Base-by-base conservation (phyloP, 331 rosid species). In the Quercus tomentella region DNA sequence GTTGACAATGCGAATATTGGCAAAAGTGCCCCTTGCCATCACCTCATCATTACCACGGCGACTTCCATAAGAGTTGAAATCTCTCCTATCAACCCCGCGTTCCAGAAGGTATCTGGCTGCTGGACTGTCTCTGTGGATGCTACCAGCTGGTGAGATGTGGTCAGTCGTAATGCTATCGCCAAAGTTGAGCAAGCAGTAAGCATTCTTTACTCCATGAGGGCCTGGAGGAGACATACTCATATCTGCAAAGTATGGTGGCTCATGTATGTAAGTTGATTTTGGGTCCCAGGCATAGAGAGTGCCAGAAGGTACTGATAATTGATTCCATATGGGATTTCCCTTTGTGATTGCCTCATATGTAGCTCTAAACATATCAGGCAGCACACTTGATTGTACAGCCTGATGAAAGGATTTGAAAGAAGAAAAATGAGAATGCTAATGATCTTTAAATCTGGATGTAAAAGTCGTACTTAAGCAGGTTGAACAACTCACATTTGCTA, bases 141-240 rank as follows among this genome's bases (percentile, higher is more conserved):
- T 94, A 72, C 98, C 97, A 76, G 98, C 97, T 7, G 98, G 97
- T 58, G 98, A 94, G 88, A 92, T 92, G 88, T 94, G 98, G 58
- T 94, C 97, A 5, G 98, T 94, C 4, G 97, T 94, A 66, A 92
- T 94, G 81, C 94, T 91, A 82, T 92, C 97, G 69, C 97, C 98
- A 66, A 88, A 89, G 90, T 91, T 94, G 74, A 94, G 97, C 81
- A 94, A 85, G 86, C 98, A 94, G 82, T 84, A 94, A 72, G 98
- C 97, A 83, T 84, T 58, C 83, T 66, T 91, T 80, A 92, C 97
- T 21, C 94, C 98, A 72, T 92, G 91, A 16, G 93, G 69, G 1
- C 98, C 97, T 1, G 94, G 97, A 72, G 97, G 93, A 85, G 93
- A 88, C 96, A 90, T 94, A 86, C 86, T 92, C 98, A 94, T 92